phyloP scores from a whole-genome alignment of 2,329 filamentous ascomycete genomes.

The Neonectria coccinea region DNA sequence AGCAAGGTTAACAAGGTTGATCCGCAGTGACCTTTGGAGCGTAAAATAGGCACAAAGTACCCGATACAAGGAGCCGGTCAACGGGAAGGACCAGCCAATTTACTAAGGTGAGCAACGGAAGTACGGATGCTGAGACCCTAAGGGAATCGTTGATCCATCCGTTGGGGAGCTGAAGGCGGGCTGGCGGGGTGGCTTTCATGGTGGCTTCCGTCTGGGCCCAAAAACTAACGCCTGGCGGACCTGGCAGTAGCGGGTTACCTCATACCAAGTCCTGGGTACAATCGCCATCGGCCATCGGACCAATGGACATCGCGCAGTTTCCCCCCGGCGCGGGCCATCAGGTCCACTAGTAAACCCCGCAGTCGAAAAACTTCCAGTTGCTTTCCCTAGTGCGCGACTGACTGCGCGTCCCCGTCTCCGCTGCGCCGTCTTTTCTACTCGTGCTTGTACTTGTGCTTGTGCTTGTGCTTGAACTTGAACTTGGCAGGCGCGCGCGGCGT shows the following conservation, averaged over 20 bases:
- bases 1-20: constrained; percentile 6
- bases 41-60: constrained; percentile 4
- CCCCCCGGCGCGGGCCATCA: constrained; percentile 37
- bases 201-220: not conserved
- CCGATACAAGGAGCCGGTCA: constrained; percentile 1
- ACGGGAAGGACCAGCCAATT: not conserved
- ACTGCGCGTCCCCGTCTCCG: no score
- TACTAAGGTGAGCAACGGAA: not conserved
- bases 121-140: no score
- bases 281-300: constrained; percentile 36
- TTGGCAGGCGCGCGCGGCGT: not conserved
- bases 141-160: not conserved
- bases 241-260: constrained; percentile 9
- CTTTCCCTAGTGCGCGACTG: not conserved
- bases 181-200: not conserved
- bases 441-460: no score
- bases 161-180: not conserved
- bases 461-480: no score
- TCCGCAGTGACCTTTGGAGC: not conserved
- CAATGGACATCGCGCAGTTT: constrained; percentile 40
- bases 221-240: constrained; percentile 5
- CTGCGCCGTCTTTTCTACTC: constrained; percentile 3
- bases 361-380: constrained; percentile 37
- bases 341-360: constrained; percentile 41
- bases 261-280: constrained; percentile 24